Evolutionary conservation across 2,329 filamentous ascomycete species (phyloP), one percentile per base, ranked within the genome.

Genomic region (Ophioceras dolichostomum): DNA sequence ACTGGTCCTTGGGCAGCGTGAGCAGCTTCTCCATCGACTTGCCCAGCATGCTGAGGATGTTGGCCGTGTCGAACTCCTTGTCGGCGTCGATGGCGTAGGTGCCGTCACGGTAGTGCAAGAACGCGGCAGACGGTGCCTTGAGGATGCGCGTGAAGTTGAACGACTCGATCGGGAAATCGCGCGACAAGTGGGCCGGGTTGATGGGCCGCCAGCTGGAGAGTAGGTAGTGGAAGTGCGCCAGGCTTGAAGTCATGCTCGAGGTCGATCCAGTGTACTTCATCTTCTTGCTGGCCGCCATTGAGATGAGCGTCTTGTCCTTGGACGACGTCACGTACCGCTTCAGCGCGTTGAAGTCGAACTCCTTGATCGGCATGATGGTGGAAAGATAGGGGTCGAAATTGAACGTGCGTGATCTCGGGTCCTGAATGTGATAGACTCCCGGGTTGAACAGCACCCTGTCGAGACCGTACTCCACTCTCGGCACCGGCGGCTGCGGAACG

Each of bases 381-480:
- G 87, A 76, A 16, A 98, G 70, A 51, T 95, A 95, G 0, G 93
- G 91, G 53, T 98, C 89, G 50, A 98, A 98, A 55, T 98, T 98
- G 68, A 78, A 98, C 6, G 96, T 86, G 14, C 78, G 73, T 28
- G 89, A 87, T 40, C 85, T 75, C 18, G 81, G 78, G 55, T 98
- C 91, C 58, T 94, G 88, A 36, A 98, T 71, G 36, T 85, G 79
- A 55, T 95, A 94, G 27, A 95, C 84, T 17, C 91, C 88, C 2
- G 81, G 81, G 50, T 95, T 98, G 69, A 98, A 98, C 3, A 98
- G 64, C n/a, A 93, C 89, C 39, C 87, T 73, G 43, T 94, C 85
- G 22, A 95, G 66, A 6, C 83, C 81, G 53, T 91, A 81, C 2
- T 74, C 65, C 2, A 94, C 63, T 19, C 59, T 60, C 1, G 86